Evolutionary conservation across 2,329 filamentous ascomycete species (phyloP).

Genomic region (Fusarium sp.): DNA sequence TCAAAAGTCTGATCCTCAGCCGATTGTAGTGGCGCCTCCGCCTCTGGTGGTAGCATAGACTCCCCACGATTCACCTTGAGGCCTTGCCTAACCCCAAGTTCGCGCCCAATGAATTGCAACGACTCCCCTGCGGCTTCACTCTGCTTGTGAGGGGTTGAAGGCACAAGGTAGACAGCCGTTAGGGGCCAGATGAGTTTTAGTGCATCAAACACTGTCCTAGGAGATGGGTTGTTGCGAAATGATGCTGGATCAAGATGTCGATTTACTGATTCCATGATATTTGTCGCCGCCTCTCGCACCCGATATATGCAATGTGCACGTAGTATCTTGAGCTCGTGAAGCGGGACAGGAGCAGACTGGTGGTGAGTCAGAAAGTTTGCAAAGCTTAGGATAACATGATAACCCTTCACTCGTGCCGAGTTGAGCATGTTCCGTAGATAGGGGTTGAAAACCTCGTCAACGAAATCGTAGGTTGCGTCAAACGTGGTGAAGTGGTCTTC

Average conservation of each 20-base stretch:
- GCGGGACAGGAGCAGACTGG: conserved; percentile 41
- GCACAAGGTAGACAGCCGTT: conserved; percentile 51
- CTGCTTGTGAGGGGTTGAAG: conserved; percentile 51
- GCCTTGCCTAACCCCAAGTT: conserved; percentile 58
- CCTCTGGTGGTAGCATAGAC: conserved; percentile 49
- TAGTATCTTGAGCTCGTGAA: conserved; percentile 48
- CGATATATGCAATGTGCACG: conserved; percentile 49
- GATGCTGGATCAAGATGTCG: conserved; percentile 47
- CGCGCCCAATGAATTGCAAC: conserved; percentile 55
- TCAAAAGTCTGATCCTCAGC: conserved; percentile 38
- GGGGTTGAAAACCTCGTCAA: conserved; percentile 38
- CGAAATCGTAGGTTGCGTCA: conserved; percentile 21
- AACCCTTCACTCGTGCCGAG: conserved; percentile 55
- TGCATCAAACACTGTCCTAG: conserved; percentile 56
- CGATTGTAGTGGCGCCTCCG: conserved; percentile 44
- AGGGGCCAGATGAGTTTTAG: conserved; percentile 59
- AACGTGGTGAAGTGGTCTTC: conserved; percentile 43
- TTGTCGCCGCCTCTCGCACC: conserved; percentile 50
- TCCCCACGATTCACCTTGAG: conserved; percentile 45
- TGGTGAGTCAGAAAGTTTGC: conserved; percentile 57
- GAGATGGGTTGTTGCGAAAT: conserved; percentile 49
- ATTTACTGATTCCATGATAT: conserved; percentile 51
- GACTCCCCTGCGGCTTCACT: conserved; percentile 48
- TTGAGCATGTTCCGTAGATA: conserved; percentile 56
- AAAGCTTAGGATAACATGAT: conserved; percentile 53